A percentile compares a stretch with the other conserved stretches of the same genome.
phyloP scores from a whole-genome alignment of 371 early-diverging fungal genomes.

The Mucor velutinosus region DNA sequence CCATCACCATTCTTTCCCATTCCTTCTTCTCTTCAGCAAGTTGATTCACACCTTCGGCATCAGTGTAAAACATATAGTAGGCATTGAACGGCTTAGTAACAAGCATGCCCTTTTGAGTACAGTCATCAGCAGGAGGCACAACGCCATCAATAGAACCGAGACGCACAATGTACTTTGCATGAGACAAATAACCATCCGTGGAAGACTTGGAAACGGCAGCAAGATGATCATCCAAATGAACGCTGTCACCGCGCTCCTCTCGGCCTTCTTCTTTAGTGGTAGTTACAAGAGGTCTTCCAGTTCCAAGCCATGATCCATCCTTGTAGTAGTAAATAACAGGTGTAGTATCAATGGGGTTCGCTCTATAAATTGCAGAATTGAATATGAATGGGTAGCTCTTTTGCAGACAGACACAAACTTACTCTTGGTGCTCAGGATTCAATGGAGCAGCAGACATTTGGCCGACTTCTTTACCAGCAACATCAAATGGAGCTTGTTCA shows the following conservation, averaged over 20 bases:
- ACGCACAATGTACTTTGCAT: constrained; percentile 42
- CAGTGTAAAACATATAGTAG: constrained; percentile 42
- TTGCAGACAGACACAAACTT: not conserved
- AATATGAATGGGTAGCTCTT: not conserved
- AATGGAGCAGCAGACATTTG: constrained; percentile 37
- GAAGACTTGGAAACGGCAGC: constrained; percentile 27
- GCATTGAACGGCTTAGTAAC: constrained; percentile 44
- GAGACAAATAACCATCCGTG: constrained; percentile 41
- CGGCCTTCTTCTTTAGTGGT: constrained; percentile 40
- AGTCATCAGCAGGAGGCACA: constrained; percentile 31
- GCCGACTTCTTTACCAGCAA: constrained; percentile 34
- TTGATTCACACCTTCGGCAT: constrained; percentile 24
- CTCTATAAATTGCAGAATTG: constrained; percentile 10
- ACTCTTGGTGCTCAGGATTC: constrained; percentile 29
- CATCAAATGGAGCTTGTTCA: constrained; percentile 33
- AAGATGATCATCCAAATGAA: constrained; percentile 42
- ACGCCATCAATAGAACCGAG: constrained; percentile 33
- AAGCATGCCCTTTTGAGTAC: constrained; percentile 35
- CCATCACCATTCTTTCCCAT: constrained; percentile 35
- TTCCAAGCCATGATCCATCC: constrained; percentile 47
- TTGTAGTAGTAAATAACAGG: constrained; percentile 39
- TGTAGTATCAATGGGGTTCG: constrained; percentile 32
- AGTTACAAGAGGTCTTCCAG: constrained; percentile 33
- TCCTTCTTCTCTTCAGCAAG: constrained; percentile 17
- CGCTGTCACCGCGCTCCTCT: constrained; percentile 33